phyloP scores from a whole-genome alignment of 73 alveolate genomes.

The Stentor coeruleus region DNA sequence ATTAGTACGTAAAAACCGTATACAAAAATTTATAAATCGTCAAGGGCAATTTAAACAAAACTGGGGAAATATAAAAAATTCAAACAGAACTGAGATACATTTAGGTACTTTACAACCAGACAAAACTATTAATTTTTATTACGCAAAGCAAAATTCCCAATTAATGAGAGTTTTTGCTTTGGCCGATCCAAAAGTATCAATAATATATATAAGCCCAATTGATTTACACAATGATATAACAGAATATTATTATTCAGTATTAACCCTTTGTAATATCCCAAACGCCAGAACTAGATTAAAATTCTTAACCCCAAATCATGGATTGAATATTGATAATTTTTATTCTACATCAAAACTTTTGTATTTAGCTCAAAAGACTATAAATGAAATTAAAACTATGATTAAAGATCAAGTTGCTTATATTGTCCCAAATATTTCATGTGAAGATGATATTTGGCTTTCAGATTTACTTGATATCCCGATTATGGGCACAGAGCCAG shows the following conservation, averaged over 20 bases:
- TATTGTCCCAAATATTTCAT: slow-evolving; percentile 89
- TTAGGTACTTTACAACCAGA: slow-evolving; percentile 71
- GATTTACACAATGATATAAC: slow-evolving; percentile 80
- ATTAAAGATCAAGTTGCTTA: slow-evolving; percentile 85
- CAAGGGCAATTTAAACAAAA: slow-evolving; percentile 77
- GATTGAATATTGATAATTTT: slow-evolving; percentile 67
- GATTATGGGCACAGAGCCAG: slow-evolving; percentile 90
- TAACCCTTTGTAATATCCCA: slow-evolving; percentile 87
- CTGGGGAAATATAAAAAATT: slow-evolving; percentile 79
- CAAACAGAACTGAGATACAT: slow-evolving; percentile 85
- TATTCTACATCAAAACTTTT: slow-evolving; percentile 82
- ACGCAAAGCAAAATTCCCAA: slow-evolving; percentile 83
- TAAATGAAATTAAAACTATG: slow-evolving; percentile 79
- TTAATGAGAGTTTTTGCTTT: slow-evolving; percentile 85
- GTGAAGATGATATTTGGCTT: slow-evolving; percentile 90
- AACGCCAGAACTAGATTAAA: slow-evolving; percentile 81
- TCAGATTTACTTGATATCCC: slow-evolving; percentile 85
- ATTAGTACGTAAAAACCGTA: slow-evolving; percentile 46
- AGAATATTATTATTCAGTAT: slow-evolving; percentile 80
- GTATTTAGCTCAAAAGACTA: slow-evolving; percentile 83
- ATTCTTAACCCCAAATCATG: slow-evolving; percentile 84
- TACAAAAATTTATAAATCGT: slow-evolving; percentile 73
- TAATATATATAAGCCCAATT: slow-evolving; percentile 88
- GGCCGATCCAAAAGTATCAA: slow-evolving; percentile 82
- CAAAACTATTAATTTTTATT: slow-evolving; percentile 78